Conservation (phyloP, 306 rosid species). For the Gynostemma pentaphyllum region DNA sequence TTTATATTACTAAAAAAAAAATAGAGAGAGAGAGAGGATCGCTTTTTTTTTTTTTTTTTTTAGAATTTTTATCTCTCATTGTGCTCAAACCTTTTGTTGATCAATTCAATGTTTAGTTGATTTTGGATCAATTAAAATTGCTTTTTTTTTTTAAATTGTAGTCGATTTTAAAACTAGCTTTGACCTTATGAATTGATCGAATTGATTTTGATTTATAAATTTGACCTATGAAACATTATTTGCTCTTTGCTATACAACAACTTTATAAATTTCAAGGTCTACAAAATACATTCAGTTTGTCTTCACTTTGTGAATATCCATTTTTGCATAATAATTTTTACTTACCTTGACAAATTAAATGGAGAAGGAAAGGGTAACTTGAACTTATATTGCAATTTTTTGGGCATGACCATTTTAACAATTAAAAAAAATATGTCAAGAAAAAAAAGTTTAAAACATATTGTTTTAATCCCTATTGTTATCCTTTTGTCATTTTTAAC, state of each 20-base stretch:
- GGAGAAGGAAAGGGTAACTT: too few species aligned
- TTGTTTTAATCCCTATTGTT: too few species aligned
- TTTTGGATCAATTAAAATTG: neutral
- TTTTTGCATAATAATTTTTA: too few species aligned
- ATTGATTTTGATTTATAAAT: neutral
- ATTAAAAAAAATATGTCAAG: too few species aligned
- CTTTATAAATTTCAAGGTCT: neutral
- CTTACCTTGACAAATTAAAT: too few species aligned
- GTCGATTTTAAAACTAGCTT: neutral
- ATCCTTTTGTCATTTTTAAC: too few species aligned
- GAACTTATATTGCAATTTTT: too few species aligned
- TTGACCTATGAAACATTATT: neutral
- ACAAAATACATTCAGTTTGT: neutral
- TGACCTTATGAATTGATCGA: neutral
- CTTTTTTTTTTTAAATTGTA: neutral
- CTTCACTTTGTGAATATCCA: too few species aligned
- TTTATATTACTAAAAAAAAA: neutral
- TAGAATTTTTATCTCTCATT: neutral
- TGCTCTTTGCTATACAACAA: neutral
- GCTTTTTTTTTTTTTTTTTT: conserved; percentile 1
- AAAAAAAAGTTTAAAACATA: too few species aligned
- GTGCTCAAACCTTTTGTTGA: neutral
- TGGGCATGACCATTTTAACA: too few species aligned
- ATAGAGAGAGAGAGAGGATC: neutral
- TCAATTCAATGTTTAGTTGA: neutral